Base-by-base conservation (phyloP, 306 rosid genomes). In the Begonia fuchsioides region DNA sequence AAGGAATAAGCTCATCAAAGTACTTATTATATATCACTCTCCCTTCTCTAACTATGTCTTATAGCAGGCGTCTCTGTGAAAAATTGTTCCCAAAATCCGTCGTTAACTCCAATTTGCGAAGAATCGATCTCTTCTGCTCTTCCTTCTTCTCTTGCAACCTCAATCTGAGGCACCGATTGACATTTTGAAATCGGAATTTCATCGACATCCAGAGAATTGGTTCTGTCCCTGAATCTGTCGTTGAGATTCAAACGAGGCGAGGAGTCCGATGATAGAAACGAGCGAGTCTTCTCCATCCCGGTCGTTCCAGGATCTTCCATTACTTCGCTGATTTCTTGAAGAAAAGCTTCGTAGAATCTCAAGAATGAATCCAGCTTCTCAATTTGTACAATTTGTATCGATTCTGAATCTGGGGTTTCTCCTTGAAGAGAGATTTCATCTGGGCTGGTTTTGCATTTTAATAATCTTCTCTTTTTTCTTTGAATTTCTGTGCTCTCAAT, bases 11-110 rank as follows among this genome's bases (percentile, higher is more conserved):
- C 8, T 26, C 35, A 26, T 26, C n/a, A n/a, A 26, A 26, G 7
- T 26, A 26, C 7, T 26, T 26, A 26, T 26, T 26, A n/a, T 26
- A 26, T 26, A 4, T 26, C 35, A 26, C 5, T 26, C 35, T 26
- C 35, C 7, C 35, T 5, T 2, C 32, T 20, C 35, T 26, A 26
- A 26, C 35, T 26, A 26, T 26, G 35, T 4, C 7, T 26, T 26
- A 6, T 26, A 4, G 35, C 58, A 0, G 65, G 65, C 13, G 38
- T 44, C 18, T 60, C 65, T 2, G 65, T 60, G 20, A 44, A 14
- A 39, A 60, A 60, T 8, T 60, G 57, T 60, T 52, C 65, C 65
- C 65, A 60, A 38, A 60, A 60, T 43, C 17, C 7, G 44, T 60
- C 58, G 43, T 60, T 60, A 8, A 12, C 52, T n/a, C 51, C 45